Evolutionary conservation across 2,329 filamentous ascomycete genomes (phyloP).

Genomic region (Hypoxylon sp.): DNA sequence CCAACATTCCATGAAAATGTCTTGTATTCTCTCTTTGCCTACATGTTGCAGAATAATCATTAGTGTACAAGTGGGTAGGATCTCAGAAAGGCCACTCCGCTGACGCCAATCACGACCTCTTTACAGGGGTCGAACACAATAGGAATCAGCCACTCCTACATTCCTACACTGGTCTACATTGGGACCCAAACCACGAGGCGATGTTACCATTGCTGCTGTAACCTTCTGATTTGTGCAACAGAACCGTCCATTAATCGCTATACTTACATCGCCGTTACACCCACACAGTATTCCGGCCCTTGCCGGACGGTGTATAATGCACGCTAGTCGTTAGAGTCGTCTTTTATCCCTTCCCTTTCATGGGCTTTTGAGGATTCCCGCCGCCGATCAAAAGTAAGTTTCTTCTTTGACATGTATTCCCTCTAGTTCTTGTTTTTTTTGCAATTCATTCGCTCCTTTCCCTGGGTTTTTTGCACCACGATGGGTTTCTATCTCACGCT

Average conservation of each 20-base stretch:
- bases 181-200: conserved; percentile 17
- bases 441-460: conserved; percentile 13
- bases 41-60: background rate
- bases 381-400: conserved; percentile 16
- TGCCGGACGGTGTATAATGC: conserved; percentile 10
- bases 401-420: conserved; percentile 16
- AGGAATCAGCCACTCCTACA: background rate
- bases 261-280: background rate
- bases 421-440: conserved; percentile 5
- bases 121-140: background rate
- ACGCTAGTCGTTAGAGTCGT: background rate
- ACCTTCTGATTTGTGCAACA: conserved; percentile 4
- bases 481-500: conserved; percentile 10
- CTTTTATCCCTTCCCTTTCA: conserved; percentile 10
- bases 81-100: background rate
- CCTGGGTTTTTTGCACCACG: conserved; percentile 4
- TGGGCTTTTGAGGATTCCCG: background rate
- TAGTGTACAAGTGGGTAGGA: background rate
- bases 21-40: background rate
- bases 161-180: conserved; percentile 9
- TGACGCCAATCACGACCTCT: background rate
- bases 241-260: background rate
- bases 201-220: conserved; percentile 10
- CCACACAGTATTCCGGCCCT: conserved; percentile 12
- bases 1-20: background rate